Evolutionary conservation across 2,329 filamentous ascomycete genomes (phyloP).

Genomic region (Fusarium floridanum): DNA sequence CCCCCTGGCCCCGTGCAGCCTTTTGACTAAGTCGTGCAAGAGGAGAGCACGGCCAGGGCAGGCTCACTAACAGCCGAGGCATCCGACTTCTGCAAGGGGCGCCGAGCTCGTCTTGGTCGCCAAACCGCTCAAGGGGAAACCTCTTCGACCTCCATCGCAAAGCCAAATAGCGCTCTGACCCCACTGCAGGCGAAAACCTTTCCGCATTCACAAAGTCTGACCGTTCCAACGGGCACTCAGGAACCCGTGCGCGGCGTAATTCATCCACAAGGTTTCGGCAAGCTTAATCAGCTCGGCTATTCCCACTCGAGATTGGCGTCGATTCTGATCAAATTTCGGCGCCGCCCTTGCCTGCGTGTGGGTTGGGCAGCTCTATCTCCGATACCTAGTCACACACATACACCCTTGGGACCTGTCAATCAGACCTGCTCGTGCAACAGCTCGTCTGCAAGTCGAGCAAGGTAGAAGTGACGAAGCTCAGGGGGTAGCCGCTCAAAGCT

Average conservation of each 20-base stretch:
- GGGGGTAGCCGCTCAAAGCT: slow-evolving; percentile 74
- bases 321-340: background rate
- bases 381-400: background rate
- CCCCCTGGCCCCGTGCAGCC: too few species aligned
- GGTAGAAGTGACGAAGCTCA: slow-evolving; percentile 80
- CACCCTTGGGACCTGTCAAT: slow-evolving; percentile 1
- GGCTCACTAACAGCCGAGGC: slow-evolving; percentile 19
- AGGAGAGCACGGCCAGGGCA: background rate
- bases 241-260: background rate
- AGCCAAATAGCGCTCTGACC: slow-evolving; percentile 18
- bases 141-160: background rate
- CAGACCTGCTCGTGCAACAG: slow-evolving; percentile 54
- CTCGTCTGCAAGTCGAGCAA: slow-evolving; percentile 78
- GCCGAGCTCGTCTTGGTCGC: background rate
- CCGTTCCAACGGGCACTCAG: slow-evolving; percentile 1
- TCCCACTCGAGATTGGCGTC: background rate
- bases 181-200: slow-evolving; percentile 4
- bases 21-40: background rate
- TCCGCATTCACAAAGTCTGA: slow-evolving; percentile 9
- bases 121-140: background rate
- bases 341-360: background rate
- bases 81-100: slow-evolving; percentile 38
- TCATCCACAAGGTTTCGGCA: slow-evolving; percentile 2
- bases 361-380: slow-evolving; percentile 1
- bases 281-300: background rate